Evolutionary conservation across 1,284 basidiomycete genomes (phyloP).

Genomic region (Peniophora sp.): DNA sequence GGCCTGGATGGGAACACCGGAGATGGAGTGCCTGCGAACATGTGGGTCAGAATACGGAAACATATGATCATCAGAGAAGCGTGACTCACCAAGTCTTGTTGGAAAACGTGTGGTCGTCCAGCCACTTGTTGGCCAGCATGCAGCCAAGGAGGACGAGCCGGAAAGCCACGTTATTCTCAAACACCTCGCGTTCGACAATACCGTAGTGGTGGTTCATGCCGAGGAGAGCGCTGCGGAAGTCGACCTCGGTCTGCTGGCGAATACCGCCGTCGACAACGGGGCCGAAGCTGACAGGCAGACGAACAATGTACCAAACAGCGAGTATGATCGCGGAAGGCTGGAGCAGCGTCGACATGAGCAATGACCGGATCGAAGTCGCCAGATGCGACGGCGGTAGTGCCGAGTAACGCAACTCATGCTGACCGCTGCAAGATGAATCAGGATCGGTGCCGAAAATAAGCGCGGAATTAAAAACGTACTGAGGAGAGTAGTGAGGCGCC

Average conservation of each 20-base stretch:
- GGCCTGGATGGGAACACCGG: slow-evolving; percentile 58
- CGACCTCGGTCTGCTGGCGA: slow-evolving; percentile 49
- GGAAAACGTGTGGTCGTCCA: slow-evolving; percentile 88
- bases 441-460: not conserved
- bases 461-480: slow-evolving; percentile 17
- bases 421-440: slow-evolving; percentile 18
- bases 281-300: slow-evolving; percentile 61
- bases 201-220: slow-evolving; percentile 43
- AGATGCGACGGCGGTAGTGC: slow-evolving; percentile 43
- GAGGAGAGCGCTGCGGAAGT: slow-evolving; percentile 56
- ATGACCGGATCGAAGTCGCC: slow-evolving; percentile 58
- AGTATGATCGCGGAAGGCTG: slow-evolving; percentile 76
- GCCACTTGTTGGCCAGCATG: slow-evolving; percentile 87
- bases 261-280: slow-evolving; percentile 34
- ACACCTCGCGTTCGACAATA: slow-evolving; percentile 40
- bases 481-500: slow-evolving; percentile 26
- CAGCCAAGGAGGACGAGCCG: slow-evolving; percentile 75
- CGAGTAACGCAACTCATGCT: slow-evolving; percentile 24
- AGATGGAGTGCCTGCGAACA: slow-evolving; percentile 62
- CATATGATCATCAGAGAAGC: not conserved
- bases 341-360: slow-evolving; percentile 71
- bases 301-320: slow-evolving; percentile 77
- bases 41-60: not conserved
- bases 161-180: slow-evolving; percentile 56
- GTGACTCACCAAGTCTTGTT: slow-evolving; percentile 80